Evolutionary conservation across 352 stramenopile genomes (phyloP).

Genomic region (Blastocystis sp.): DNA sequence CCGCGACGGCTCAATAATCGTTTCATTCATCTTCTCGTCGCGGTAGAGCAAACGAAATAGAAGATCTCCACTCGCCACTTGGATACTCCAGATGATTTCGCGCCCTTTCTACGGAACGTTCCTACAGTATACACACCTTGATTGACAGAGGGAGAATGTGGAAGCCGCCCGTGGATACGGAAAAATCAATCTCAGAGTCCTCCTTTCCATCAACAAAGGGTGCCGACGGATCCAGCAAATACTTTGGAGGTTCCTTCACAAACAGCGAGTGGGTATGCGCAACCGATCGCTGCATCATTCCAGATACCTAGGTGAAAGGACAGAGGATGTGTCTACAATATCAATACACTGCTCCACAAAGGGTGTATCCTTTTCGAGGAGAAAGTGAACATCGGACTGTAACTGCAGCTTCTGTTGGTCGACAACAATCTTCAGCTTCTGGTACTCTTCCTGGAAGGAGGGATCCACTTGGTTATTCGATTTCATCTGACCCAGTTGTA

Average conservation of each 20-base stretch:
- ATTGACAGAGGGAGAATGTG: constrained; percentile 41
- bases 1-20: not conserved
- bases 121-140: not conserved
- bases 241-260: not conserved
- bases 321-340: not conserved
- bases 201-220: constrained; percentile 49
- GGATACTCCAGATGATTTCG: constrained; percentile 43
- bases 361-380: constrained; percentile 19
- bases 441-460: not conserved
- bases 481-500: not conserved
- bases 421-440: constrained; percentile 40
- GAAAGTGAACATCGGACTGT: constrained; percentile 49
- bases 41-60: constrained; percentile 6
- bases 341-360: constrained; percentile 23
- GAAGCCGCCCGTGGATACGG: not conserved
- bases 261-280: not conserved
- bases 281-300: constrained; percentile 47
- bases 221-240: not conserved
- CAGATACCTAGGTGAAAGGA: not conserved
- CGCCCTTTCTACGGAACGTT: not conserved
- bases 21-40: constrained; percentile 24
- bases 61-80: not conserved
- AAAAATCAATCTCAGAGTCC: constrained; percentile 50
- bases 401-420: constrained; percentile 43
- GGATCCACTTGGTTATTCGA: not conserved